phyloP scores from a whole-genome alignment of 805 yeast species.

The Groenewaldozyma salmanticensis region DNA sequence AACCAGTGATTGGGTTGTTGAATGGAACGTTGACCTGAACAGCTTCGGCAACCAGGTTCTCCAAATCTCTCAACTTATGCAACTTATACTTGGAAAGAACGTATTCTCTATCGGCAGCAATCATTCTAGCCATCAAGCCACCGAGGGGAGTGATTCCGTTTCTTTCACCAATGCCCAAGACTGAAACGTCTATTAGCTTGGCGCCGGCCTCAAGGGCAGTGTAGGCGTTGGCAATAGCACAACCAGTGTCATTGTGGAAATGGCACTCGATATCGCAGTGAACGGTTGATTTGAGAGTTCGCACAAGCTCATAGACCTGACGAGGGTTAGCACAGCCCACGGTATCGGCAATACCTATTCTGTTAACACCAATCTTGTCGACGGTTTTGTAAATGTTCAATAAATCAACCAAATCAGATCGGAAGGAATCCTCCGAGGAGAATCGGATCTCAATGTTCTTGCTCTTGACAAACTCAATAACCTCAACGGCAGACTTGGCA shows the following conservation, averaged over 20 bases:
- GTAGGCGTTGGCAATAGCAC: conserved; percentile 98
- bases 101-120: conserved; percentile 95
- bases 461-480: conserved; percentile 91
- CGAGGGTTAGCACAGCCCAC: conserved; percentile 99
- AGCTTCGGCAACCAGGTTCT: conserved; percentile 92
- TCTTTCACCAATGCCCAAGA: conserved; percentile 97
- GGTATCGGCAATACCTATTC: conserved; percentile 98
- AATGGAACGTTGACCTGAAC: conserved; percentile 96
- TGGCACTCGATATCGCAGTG: conserved; percentile 97
- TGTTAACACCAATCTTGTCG: conserved; percentile 93
- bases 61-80: conserved; percentile 92
- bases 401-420: conserved; percentile 91
- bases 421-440: conserved; percentile 94
- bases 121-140: conserved; percentile 98
- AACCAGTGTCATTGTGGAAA: conserved; percentile 98
- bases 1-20: conserved; percentile 97
- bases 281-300: conserved; percentile 87
- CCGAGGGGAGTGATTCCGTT: conserved; percentile 97
- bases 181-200: conserved; percentile 85
- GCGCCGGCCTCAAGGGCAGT: conserved; percentile 98
- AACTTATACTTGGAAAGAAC: conserved; percentile 89
- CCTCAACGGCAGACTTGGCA: conserved; percentile 92
- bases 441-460: conserved; percentile 96
- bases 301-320: conserved; percentile 93
- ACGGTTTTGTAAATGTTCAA: conserved; percentile 94